Evolutionary conservation across 2,329 filamentous ascomycete species (phyloP).

Genomic region (Biscogniauxia marginata): DNA sequence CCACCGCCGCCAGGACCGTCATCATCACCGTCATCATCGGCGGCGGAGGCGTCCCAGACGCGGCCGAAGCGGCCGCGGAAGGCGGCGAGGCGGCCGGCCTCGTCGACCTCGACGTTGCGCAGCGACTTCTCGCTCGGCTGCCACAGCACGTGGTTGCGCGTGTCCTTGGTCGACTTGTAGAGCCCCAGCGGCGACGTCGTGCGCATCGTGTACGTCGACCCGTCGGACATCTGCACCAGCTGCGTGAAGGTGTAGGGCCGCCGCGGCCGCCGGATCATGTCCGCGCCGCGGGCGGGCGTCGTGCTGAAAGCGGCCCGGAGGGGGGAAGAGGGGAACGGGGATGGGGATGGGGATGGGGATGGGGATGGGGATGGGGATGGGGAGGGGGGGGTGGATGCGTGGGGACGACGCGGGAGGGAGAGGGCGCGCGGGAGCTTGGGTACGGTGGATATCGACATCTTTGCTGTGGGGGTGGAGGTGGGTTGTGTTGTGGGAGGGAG

Average conservation of each 20-base stretch:
- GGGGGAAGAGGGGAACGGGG: slow-evolving; percentile 19
- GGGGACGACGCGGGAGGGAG: slow-evolving; percentile 16
- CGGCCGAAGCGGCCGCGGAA: slow-evolving; percentile 84
- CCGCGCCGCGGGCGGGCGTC: slow-evolving; percentile 74
- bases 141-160: slow-evolving; percentile 86
- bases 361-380: slow-evolving; percentile 17
- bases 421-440: not conserved
- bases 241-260: slow-evolving; percentile 98
- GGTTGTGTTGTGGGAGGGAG: too few relatives aligned
- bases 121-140: slow-evolving; percentile 81
- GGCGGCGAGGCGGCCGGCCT: slow-evolving; percentile 83
- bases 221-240: slow-evolving; percentile 87
- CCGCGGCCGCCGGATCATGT: slow-evolving; percentile 82
- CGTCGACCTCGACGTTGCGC: slow-evolving; percentile 88
- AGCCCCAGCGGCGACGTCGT: slow-evolving; percentile 69
- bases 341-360: slow-evolving; percentile 27
- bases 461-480: not conserved
- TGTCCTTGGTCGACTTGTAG: slow-evolving; percentile 70
- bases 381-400: slow-evolving; percentile 15
- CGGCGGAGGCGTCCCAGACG: slow-evolving; percentile 64
- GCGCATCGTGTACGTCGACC: slow-evolving; percentile 76
- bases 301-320: slow-evolving; percentile 27
- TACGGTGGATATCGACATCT: not conserved
- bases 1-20: too few relatives aligned
- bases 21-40: slow-evolving; percentile 35